phyloP scores from a whole-genome alignment of 345 rosid genomes.

The Rhodamnia rubescens region DNA sequence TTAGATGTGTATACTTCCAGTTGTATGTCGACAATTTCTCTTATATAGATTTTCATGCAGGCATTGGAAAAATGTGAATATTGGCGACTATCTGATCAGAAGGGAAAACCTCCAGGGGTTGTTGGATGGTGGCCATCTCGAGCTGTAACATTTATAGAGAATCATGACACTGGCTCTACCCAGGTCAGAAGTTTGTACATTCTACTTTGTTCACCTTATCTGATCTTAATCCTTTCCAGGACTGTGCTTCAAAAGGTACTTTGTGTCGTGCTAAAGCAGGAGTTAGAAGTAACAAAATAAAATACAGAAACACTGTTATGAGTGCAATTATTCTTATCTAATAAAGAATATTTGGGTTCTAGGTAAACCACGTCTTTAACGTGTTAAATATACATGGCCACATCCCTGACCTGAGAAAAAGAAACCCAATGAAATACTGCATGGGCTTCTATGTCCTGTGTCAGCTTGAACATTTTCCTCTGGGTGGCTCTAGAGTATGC shows the following conservation, averaged over 20 bases:
- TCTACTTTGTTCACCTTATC: background rate
- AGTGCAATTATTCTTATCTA: background rate
- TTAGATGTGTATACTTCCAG: background rate
- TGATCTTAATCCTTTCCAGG: background rate
- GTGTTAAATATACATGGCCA: background rate
- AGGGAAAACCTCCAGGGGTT: slow-evolving; percentile 93
- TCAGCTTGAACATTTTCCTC: background rate
- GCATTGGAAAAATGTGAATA: slow-evolving; percentile 77
- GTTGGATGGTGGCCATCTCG: slow-evolving; percentile 99
- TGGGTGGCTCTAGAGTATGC: background rate
- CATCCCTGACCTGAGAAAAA: background rate
- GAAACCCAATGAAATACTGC: background rate
- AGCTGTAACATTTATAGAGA: slow-evolving; percentile 92
- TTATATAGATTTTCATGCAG: slow-evolving; percentile 14
- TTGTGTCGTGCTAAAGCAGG: background rate
- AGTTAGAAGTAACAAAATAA: background rate
- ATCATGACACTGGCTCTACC: slow-evolving; percentile 98
- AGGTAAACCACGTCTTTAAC: background rate
- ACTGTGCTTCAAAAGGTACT: background rate
- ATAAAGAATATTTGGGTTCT: background rate
- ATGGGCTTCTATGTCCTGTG: background rate
- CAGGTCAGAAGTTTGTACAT: slow-evolving; percentile 38
- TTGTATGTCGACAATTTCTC: background rate
- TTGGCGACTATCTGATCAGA: slow-evolving; percentile 86
- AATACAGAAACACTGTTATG: background rate